Evolutionary conservation across 768 basidiomycete genomes (phyloP), one percentile per base, ranked within the genome.

Genomic region (Tylopilus sp.): DNA sequence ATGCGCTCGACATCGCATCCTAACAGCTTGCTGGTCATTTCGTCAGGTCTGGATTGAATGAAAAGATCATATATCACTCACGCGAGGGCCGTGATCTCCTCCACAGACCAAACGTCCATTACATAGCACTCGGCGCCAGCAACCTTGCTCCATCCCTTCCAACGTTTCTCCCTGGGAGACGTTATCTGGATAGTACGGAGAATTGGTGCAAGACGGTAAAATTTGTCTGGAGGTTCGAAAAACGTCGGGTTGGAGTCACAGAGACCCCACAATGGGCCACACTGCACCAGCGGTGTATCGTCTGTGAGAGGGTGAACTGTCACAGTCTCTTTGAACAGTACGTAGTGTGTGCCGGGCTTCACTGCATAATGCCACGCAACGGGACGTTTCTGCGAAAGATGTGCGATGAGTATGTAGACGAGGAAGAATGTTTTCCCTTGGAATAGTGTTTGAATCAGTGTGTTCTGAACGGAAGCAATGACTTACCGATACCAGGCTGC

Each of bases 401-500:
- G 12, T 24, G 8, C 6, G 12, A 43, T 13, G 17, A 50, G 48
- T 3, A 48, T 1, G n/a, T 24, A 48, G 21, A 12, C 29, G 24
- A 48, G 37, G 28, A 48, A 48, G 9, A 33, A 29, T 3, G 48
- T 40, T 16, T 49, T 49, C 21, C 38, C 38, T 49, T 16, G 1
- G 4, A 13, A 22, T 0, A 37, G 24, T 17, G n/a, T n/a, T 12
- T 17, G 0, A 12, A 46, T 24, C 6, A 22, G 36, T n/a, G 43
- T 30, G 25, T 12, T 12, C 19, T 19, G 30, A 36, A 47, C 1
- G 17, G 9, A 7, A 3, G 6, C 13, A 3, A 6, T 6, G 36
- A 16, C 47, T 28, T 21, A 38, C 46, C 46, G 4, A 36, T 57
- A 10, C 53, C 56, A 26, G 53, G 48, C 3, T 50, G 56, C n/a